Conservation (phyloP, 208 protist genomes). For the Herpetomonas samuelpessoai region DNA sequence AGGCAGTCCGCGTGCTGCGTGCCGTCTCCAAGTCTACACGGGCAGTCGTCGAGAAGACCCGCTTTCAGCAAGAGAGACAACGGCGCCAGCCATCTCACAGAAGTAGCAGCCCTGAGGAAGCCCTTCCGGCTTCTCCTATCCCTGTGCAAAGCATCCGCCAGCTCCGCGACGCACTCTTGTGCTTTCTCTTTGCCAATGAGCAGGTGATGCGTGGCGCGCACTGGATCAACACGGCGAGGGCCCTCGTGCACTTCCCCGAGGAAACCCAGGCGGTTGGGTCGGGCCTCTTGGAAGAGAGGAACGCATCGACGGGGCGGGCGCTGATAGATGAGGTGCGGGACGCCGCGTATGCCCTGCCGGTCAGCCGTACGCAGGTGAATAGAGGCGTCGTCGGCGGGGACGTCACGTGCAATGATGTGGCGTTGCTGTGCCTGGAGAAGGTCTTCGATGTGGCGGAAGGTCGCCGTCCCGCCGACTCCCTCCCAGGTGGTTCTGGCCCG, state of each 20-base stretch:
- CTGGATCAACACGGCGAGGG: constrained; percentile 77
- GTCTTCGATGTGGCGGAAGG: neutral
- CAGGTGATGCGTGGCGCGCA: constrained; percentile 68
- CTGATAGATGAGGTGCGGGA: neutral
- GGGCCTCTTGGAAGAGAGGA: constrained; percentile 5
- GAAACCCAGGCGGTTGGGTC: constrained; percentile 27
- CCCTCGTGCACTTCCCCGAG: constrained; percentile 70
- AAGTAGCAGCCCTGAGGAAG: neutral
- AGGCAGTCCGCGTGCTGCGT: constrained; percentile 77
- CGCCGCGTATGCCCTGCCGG: too few species aligned
- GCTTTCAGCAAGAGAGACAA: constrained; percentile 4
- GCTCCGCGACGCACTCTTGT: constrained; percentile 51
- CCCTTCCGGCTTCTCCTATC: constrained; percentile 9
- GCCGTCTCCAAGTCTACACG: constrained; percentile 74
- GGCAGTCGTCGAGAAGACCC: constrained; percentile 36
- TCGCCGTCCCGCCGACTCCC: neutral
- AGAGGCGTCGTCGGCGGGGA: neutral
- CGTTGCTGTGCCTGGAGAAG: neutral
- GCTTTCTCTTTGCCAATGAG: constrained; percentile 70
- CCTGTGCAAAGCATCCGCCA: constrained; percentile 54
- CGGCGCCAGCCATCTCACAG: constrained; percentile 1
- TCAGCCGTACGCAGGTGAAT: too few species aligned
- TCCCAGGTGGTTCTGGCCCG: neutral
- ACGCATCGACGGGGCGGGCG: neutral
- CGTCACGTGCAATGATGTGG: neutral